Base-by-base conservation (phyloP, 805 yeast species). In the Monosporozyma unispora region DNA sequence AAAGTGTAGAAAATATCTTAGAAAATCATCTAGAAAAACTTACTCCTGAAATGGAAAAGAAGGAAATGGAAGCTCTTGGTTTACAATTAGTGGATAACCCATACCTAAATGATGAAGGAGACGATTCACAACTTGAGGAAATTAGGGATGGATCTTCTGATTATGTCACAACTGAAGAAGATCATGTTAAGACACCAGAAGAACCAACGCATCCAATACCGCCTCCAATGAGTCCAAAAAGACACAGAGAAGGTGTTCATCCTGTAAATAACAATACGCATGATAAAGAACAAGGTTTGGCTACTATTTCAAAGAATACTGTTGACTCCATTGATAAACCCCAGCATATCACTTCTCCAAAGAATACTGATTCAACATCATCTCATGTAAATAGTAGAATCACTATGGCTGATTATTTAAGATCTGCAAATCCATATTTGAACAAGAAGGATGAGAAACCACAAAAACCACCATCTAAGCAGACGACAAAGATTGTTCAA, bases 381-480 rank as follows among this genome's bases (percentile, higher is more conserved):
- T 12, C 19, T 25, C 29, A 25, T 16, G 9, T 28, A 2, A 40
- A 8, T 21, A 25, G 18, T 6, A 44, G 21, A 44, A 47, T 27
- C 42, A 58, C 64, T 29, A 72, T 76, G 75, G 81, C 81, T 4
- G 74, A 75, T 49, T 72, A 74, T 47, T 53, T 76, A 19, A 70
- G 79, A 48, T 68, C 76, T 4, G 69, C 70, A 0, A 66, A 71
- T 44, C 68, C 57, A 16, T 56, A 54, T 35, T 41, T 56, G 18
- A 23, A 50, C 10, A 48, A 43, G 18, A 40, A 50, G 27, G 33
- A 22, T 39, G 37, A 16, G 16, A 2, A 2, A 2, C 2, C 11
- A 7, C 4, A 11, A 22, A 12, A 5, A 10, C 18, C 6, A 23
- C 27, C 14, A 18, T 21, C 27, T 12, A 45, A 45, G n/a, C 11